A percentile compares a stretch with the other conserved stretches of the same genome.
Evolutionary conservation across 768 basidiomycete genomes (phyloP).

Genomic region (Tephrocybe sp.): DNA sequence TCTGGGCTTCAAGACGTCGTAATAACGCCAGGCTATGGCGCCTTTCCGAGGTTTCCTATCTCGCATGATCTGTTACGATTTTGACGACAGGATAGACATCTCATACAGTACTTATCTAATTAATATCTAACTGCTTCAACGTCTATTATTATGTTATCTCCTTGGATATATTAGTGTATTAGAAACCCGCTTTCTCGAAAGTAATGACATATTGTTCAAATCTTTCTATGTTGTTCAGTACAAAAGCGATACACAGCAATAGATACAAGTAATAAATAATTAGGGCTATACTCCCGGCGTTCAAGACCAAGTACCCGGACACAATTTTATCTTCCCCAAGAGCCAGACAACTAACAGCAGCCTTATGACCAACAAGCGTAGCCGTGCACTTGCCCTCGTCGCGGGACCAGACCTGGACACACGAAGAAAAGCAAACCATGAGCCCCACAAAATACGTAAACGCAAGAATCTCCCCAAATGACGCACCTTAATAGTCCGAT

Average conservation of each 20-base stretch:
- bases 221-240: no score
- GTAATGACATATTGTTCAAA: no score
- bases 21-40: background rate
- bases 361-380: constrained; percentile 92
- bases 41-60: background rate
- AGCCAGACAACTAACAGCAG: constrained; percentile 88
- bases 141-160: no score
- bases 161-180: no score
- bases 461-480: background rate
- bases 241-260: no score
- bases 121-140: background rate
- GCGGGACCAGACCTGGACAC: constrained; percentile 87
- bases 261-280: no score
- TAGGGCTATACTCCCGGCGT: no score
- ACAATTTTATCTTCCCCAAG: constrained; percentile 95
- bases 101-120: no score
- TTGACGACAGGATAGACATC: background rate
- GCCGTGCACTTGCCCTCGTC: constrained; percentile 86
- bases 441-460: no score
- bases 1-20: constrained; percentile 23
- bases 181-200: no score
- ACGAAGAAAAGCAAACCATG: constrained; percentile 2
- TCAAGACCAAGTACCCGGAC: constrained; percentile 93
- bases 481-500: constrained; percentile 93
- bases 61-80: background rate